Percentiles rank a stretch among this genome's conserved stretches.
These are phyloP conservation scores for Sungouiozyma ichnusensis DNA, from an alignment of 805 yeast genomes.

Conservation along the genomic window DNA sequence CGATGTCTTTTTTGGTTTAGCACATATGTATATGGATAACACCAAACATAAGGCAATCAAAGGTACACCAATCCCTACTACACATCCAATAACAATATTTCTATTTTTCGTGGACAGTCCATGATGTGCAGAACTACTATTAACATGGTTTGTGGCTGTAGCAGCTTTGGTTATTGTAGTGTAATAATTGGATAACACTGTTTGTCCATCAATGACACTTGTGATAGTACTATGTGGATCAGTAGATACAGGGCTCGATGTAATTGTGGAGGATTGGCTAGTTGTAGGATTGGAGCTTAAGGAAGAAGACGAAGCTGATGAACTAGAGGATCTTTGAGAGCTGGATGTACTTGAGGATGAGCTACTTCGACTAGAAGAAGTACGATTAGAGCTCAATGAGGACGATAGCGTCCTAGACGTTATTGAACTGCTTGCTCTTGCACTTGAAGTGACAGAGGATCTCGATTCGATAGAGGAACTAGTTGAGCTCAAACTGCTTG, in stretches of 20 bases:
- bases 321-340: background rate
- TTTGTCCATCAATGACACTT: conserved; percentile 22
- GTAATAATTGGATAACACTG: conserved; percentile 22
- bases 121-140: conserved; percentile 6
- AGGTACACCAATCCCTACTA: conserved; percentile 61
- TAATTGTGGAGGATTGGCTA: conserved; percentile 5
- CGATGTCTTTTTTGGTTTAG: conserved; percentile 19
- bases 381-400: background rate
- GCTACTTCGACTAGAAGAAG: background rate
- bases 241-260: conserved; percentile 2
- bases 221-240: conserved; percentile 13
- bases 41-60: conserved; percentile 22
- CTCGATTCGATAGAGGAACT: too few species aligned
- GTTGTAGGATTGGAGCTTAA: conserved; percentile 8
- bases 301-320: conserved; percentile 5
- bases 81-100: conserved; percentile 52
- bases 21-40: conserved; percentile 13
- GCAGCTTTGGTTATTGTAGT: conserved; percentile 24
- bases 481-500: background rate
- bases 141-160: conserved; percentile 17
- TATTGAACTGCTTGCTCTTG: background rate
- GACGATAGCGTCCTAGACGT: background rate
- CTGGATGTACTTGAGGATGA: background rate
- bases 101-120: conserved; percentile 40
- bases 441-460: too few species aligned